Percentiles rank a stretch among this genome's conserved stretches.
Conservation (phyloP, 768 basidiomycete species). For the Gymnopilus dilepis region DNA sequence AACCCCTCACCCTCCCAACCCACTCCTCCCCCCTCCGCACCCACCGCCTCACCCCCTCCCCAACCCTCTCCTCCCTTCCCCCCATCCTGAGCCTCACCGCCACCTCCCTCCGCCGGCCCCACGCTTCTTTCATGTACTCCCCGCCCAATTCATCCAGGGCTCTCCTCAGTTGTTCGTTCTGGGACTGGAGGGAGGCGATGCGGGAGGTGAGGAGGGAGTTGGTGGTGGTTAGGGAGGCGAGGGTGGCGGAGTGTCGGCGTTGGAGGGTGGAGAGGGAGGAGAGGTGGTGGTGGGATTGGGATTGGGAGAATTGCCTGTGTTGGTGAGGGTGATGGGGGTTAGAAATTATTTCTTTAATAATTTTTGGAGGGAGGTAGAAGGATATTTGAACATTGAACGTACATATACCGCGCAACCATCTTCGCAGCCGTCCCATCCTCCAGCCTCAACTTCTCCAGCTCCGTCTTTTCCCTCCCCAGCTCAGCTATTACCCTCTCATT, state of each 20-base stretch:
- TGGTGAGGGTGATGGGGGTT: no score
- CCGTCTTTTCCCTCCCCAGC: slow-evolving; percentile 50
- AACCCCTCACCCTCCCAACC: slow-evolving; percentile 20
- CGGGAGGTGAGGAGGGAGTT: slow-evolving; percentile 48
- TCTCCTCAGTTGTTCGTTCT: slow-evolving; percentile 54
- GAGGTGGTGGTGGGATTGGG: slow-evolving; percentile 70
- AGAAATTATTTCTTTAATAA: not conserved
- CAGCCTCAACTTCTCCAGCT: slow-evolving; percentile 58
- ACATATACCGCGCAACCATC: slow-evolving; percentile 90
- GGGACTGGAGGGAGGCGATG: slow-evolving; percentile 48
- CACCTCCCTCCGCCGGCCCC: slow-evolving; percentile 76
- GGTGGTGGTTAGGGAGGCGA: slow-evolving; percentile 59
- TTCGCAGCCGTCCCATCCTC: slow-evolving; percentile 81
- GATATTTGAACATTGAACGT: no score
- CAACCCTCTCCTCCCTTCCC: slow-evolving; percentile 65
- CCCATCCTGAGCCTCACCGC: slow-evolving; percentile 65
- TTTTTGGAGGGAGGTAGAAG: not conserved
- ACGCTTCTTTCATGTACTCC: slow-evolving; percentile 72
- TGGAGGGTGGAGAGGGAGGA: slow-evolving; percentile 61
- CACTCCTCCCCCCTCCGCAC: slow-evolving; percentile 54
- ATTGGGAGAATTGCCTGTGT: slow-evolving; percentile 82
- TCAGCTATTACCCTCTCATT: slow-evolving; percentile 48
- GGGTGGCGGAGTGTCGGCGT: slow-evolving; percentile 64
- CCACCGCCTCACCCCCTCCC: slow-evolving; percentile 62
- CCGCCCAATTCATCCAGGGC: slow-evolving; percentile 74